Evolutionary conservation across 2,329 filamentous ascomycete genomes (phyloP).

Genomic region (Aspergillus sp.): DNA sequence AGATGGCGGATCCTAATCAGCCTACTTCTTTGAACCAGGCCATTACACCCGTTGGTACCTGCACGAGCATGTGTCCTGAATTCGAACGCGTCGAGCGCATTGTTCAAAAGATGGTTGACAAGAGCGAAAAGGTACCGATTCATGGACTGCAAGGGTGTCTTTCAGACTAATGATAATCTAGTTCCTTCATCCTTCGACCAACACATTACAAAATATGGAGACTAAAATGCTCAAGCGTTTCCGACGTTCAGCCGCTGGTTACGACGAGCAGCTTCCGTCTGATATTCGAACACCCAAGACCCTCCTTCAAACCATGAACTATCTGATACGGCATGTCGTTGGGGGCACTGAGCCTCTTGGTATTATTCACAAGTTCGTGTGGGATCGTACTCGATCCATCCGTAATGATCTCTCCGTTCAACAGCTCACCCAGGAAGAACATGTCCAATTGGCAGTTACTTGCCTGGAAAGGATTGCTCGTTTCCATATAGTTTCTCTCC

Average conservation of each 20-base stretch:
- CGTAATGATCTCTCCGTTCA: conserved; percentile 63
- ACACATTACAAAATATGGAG: conserved; percentile 29
- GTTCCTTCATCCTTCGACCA: conserved; percentile 32
- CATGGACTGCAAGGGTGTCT: background rate
- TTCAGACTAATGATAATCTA: conserved; percentile 7
- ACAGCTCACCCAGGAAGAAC: conserved; percentile 51
- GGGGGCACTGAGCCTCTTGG: conserved; percentile 46
- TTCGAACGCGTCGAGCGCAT: conserved; percentile 59
- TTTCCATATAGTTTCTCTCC: conserved; percentile 59
- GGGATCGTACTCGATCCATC: conserved; percentile 61
- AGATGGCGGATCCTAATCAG: conserved; percentile 56
- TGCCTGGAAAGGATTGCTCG: conserved; percentile 61
- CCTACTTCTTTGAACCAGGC: conserved; percentile 56
- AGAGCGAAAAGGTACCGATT: conserved; percentile 51
- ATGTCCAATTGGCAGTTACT: conserved; percentile 54
- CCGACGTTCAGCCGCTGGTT: conserved; percentile 57
- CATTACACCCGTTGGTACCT: conserved; percentile 58
- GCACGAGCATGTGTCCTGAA: conserved; percentile 61
- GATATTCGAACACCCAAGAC: conserved; percentile 57
- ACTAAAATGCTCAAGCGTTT: conserved; percentile 60
- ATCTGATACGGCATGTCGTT: conserved; percentile 48
- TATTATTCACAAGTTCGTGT: conserved; percentile 58
- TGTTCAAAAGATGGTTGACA: conserved; percentile 57
- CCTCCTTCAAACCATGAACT: conserved; percentile 44
- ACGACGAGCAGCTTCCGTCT: conserved; percentile 59